phyloP scores from a whole-genome alignment of 805 yeast species.

The Saccharomycopsis malanga region DNA sequence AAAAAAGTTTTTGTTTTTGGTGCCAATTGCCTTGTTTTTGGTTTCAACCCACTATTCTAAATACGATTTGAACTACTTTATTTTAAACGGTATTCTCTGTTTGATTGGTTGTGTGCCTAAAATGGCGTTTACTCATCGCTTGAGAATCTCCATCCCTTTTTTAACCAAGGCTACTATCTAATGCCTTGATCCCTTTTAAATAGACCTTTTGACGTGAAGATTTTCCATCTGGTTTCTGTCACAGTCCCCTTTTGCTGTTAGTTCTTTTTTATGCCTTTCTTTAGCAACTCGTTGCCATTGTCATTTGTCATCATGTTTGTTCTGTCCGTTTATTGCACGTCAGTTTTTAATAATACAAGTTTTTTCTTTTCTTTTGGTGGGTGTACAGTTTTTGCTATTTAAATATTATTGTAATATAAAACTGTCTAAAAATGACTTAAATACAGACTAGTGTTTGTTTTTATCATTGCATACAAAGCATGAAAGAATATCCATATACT shows the following conservation, averaged over 20 bases:
- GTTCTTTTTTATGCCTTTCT: no score
- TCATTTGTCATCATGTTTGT: no score
- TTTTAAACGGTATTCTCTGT: slow-evolving; percentile 74
- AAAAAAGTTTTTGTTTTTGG: slow-evolving; percentile 83
- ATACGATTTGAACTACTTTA: slow-evolving; percentile 72
- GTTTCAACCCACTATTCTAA: slow-evolving; percentile 85
- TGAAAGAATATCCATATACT: not conserved
- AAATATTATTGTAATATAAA: no score
- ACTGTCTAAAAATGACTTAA: not conserved
- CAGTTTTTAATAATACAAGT: no score
- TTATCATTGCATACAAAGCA: not conserved
- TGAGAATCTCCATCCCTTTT: slow-evolving; percentile 56
- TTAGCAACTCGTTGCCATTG: no score
- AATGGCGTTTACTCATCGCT: slow-evolving; percentile 73
- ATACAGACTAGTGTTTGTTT: not conserved
- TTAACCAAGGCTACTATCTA: slow-evolving; percentile 27
- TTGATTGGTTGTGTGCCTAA: slow-evolving; percentile 87
- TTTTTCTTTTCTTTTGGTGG: no score
- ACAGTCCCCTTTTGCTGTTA: no score
- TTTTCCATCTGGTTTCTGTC: no score
- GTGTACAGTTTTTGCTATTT: no score
- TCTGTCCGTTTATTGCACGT: no score
- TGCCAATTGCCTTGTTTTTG: slow-evolving; percentile 84
- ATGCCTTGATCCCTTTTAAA: no score
- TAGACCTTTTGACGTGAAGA: no score